These are phyloP conservation scores for Sorghum bicolor DNA, from an alignment of 176 grass and related monocot species.

Conservation along the genomic window DNA sequence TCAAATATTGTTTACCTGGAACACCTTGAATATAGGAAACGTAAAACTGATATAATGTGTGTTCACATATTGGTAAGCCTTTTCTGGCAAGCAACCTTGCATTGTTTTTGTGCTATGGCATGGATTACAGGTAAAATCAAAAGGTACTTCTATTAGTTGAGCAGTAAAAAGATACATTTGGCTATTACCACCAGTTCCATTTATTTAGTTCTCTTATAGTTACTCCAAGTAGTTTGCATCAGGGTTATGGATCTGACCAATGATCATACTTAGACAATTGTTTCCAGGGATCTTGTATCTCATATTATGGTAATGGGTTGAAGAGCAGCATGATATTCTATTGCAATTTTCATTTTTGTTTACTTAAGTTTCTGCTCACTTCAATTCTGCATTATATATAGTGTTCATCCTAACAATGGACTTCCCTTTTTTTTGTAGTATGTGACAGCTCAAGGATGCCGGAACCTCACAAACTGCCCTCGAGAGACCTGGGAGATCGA, in stretches of 20 bases:
- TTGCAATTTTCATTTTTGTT: conserved; percentile 3
- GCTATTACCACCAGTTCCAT: background rate
- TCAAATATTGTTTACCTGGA: background rate
- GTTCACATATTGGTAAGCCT: background rate
- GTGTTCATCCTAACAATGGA: background rate
- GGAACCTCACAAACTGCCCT: conserved; percentile 83
- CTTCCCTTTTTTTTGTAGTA: conserved; percentile 31
- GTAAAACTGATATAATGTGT: background rate
- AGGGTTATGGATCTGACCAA: background rate
- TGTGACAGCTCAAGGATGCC: conserved; percentile 75
- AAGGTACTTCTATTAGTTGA: conserved; percentile 5
- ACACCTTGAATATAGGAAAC: conserved; percentile 6
- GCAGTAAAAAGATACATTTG: conserved; percentile 6
- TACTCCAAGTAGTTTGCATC: background rate
- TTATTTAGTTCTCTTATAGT: background rate
- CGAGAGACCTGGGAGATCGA: conserved; percentile 85
- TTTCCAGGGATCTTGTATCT: background rate
- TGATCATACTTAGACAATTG: background rate
- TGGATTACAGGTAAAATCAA: background rate
- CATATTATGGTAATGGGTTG: background rate
- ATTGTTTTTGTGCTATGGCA: background rate
- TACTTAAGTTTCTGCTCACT: background rate
- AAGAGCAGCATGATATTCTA: background rate
- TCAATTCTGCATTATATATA: background rate
- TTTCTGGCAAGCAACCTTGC: background rate